Conservation (phyloP, 78 protist genomes). For the Tieghemostelium lacteum region DNA sequence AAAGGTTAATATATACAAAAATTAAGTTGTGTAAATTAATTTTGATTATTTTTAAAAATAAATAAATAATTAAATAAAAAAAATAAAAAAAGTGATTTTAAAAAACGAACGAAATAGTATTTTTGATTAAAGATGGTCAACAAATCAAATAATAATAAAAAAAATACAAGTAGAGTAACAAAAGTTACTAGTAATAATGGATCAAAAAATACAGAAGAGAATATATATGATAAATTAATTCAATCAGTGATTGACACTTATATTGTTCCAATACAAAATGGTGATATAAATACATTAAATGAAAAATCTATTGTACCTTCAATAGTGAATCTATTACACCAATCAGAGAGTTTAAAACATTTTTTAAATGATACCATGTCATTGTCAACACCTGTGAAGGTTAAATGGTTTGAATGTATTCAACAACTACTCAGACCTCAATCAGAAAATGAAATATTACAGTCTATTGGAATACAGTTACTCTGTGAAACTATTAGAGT, state of each 20-base stretch:
- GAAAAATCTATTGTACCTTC: constrained; percentile 12
- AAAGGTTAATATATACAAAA: no score
- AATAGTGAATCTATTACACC: constrained; percentile 12
- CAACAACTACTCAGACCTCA: not conserved
- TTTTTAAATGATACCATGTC: not conserved
- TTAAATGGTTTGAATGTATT: constrained; percentile 12
- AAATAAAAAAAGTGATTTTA: no score
- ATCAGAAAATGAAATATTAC: not conserved
- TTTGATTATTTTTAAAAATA: not conserved
- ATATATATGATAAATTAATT: constrained; percentile 3
- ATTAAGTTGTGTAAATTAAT: no score
- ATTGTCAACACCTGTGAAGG: not conserved
- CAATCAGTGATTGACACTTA: constrained; percentile 29
- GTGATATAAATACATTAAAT: not conserved
- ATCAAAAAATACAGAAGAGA: not conserved
- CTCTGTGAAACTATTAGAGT: constrained; percentile 56
- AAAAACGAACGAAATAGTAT: no score
- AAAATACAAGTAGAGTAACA: no score
- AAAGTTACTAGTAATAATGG: no score
- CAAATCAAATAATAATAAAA: no score
- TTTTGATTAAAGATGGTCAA: no score
- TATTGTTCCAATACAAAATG: constrained; percentile 1
- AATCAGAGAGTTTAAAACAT: constrained; percentile 8
- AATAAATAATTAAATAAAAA: no score
- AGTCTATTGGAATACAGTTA: constrained; percentile 40